A percentile compares a stretch with the other conserved stretches of the same genome.
These are phyloP conservation scores for Hypoxylon sp. DNA, from an alignment of 2,329 filamentous ascomycete species.

Conservation along the genomic window DNA sequence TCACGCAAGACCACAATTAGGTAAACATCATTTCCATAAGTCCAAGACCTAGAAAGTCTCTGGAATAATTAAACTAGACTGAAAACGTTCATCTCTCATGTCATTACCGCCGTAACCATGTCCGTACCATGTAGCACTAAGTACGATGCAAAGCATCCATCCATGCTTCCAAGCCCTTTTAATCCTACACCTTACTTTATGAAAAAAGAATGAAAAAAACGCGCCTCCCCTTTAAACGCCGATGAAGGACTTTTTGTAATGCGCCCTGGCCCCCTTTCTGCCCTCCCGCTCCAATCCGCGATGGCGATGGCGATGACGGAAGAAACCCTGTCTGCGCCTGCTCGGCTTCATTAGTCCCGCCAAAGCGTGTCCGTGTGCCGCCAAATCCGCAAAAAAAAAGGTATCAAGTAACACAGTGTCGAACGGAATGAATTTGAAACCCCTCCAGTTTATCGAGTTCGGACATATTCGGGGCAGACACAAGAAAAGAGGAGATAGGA, in stretches of 20 bases:
- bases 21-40: not conserved
- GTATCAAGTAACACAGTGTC: conserved; percentile 4
- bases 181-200: not conserved
- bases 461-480: not conserved
- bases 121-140: not conserved
- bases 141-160: conserved; percentile 13
- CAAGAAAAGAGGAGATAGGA: not conserved
- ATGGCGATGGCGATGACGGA: not conserved
- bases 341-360: not conserved
- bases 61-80: not conserved
- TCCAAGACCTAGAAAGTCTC: not conserved
- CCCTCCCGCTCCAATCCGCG: conserved; percentile 3
- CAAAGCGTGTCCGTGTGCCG: not conserved
- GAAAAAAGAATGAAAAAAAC: not conserved
- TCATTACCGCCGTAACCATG: conserved; percentile 20
- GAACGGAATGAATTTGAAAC: conserved; percentile 10
- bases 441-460: not conserved
- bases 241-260: conserved; percentile 6
- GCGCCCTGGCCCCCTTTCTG: not conserved
- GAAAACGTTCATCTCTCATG: conserved; percentile 25
- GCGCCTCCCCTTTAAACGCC: not conserved
- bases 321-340: not conserved
- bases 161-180: conserved; percentile 11
- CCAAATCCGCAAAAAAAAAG: conserved; percentile 3
- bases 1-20: not conserved